phyloP scores from a whole-genome alignment of 2,329 filamentous ascomycete species.

The Westerdykella ornata region DNA sequence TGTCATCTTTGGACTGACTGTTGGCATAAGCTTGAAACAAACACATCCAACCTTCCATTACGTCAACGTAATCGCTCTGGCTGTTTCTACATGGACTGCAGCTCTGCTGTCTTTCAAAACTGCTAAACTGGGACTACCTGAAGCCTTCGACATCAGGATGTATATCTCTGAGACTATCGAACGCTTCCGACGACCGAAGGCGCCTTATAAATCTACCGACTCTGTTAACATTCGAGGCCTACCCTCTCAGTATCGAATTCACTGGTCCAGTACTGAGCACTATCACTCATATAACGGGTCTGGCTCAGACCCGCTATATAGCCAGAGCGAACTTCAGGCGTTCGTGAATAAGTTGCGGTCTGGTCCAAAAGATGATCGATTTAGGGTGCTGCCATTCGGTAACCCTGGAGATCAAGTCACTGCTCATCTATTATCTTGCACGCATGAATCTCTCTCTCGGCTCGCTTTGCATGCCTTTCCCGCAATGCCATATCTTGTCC shows the following conservation, averaged over 20 bases:
- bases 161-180: conserved; percentile 23
- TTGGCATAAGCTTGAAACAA: conserved; percentile 43
- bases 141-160: conserved; percentile 21
- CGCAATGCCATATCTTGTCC: conserved; percentile 28
- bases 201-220: conserved; percentile 13
- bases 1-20: conserved; percentile 41
- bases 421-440: conserved; percentile 37
- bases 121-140: conserved; percentile 45
- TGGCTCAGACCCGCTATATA: conserved; percentile 43
- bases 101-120: conserved; percentile 45
- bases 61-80: conserved; percentile 45
- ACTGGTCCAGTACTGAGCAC: conserved; percentile 17
- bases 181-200: conserved; percentile 8
- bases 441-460: conserved; percentile 28
- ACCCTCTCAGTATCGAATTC: conserved; percentile 14
- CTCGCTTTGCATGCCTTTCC: conserved; percentile 43
- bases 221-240: conserved; percentile 22
- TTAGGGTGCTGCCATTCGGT: conserved; percentile 35
- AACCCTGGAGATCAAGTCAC: conserved; percentile 44
- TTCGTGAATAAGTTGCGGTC: conserved; percentile 41
- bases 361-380: conserved; percentile 40
- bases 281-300: conserved; percentile 43
- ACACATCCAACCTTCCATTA: conserved; percentile 40
- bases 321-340: conserved; percentile 46
- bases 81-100: conserved; percentile 46